Percentiles rank a stretch among this genome's conserved stretches.
Conservation (phyloP, 257 asterid genomes). For the Primulina tabacum region DNA sequence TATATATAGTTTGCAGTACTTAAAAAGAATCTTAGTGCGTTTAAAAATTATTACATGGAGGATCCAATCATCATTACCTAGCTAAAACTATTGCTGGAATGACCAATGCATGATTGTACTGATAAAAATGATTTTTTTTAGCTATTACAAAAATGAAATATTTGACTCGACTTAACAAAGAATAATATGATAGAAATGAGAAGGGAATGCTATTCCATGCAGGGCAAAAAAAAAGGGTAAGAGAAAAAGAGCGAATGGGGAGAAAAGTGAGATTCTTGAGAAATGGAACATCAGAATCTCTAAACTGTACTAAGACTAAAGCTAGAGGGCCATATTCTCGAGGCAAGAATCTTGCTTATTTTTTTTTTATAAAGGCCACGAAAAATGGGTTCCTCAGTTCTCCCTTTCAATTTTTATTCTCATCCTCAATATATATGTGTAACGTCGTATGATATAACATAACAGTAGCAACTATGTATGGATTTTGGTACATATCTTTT, state of each 20-base stretch:
- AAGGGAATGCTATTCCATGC: conserved; percentile 46
- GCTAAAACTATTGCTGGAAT: conserved; percentile 21
- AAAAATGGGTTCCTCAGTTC: conserved; percentile 45
- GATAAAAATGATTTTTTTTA: too few species aligned
- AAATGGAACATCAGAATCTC: conserved; percentile 49
- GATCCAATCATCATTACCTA: conserved; percentile 32
- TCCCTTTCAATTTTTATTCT: conserved; percentile 1
- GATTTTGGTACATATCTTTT: background rate
- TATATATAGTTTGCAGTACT: conserved; percentile 1
- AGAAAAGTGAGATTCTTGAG: conserved; percentile 39
- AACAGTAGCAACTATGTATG: background rate
- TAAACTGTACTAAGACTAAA: conserved; percentile 30
- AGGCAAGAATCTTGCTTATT: conserved; percentile 46
- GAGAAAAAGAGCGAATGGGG: conserved; percentile 11
- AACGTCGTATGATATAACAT: too few species aligned
- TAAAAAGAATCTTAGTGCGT: conserved; percentile 20
- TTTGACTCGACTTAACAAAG: background rate
- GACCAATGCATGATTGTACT: conserved; percentile 14
- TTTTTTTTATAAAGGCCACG: conserved; percentile 42
- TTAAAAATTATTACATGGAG: conserved; percentile 19
- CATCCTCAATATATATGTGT: background rate
- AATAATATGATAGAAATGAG: conserved; percentile 32
- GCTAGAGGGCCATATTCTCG: conserved; percentile 41
- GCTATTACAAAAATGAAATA: background rate
- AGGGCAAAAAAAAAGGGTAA: background rate